Evolutionary conservation across 1,284 basidiomycete genomes (phyloP), one percentile per base, ranked within the genome.

Genomic region (Tausonia pullulans): DNA sequence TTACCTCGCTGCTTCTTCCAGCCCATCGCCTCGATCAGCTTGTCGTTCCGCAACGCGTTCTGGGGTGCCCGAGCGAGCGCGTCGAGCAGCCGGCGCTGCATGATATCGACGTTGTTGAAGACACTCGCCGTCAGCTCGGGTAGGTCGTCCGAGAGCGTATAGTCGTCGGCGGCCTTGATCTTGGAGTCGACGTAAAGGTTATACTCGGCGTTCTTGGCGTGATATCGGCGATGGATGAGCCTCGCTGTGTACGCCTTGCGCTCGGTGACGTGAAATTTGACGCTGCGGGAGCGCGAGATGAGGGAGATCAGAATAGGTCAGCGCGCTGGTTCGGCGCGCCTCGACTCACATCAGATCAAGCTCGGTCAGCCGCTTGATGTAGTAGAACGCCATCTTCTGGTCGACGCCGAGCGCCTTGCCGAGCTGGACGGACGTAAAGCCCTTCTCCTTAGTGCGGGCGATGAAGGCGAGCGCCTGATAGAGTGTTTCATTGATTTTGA

Each of bases 401-500:
- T 63, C 62, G 11, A 56, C 55, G 16, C 55, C 40, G 55, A 63
- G 55, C 11, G 51, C 54, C 27, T 55, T 48, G 13, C 55, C 57
- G 48, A 63, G 62, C 4, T 45, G 43, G 50, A 63, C 50, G 7
- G 62, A 40, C 14, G 55, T 55, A 3, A 63, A 16, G 8, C 62
- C 62, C 10, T 43, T 16, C 41, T 46, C 46, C 46, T 55, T 63
- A 5, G 62, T 58, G 13, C 43, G 45, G 14, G 62, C 55, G 48
- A 63, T 63, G 14, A 58, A 41, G n/a, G 44, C 58, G 14, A 63
- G 56, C 11, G 62, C 53, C 56, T 63, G 62, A 41, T 63, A 63
- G n/a, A 56, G 50, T 27, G 54, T 49, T 8, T 61, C 60, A 14
- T 40, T 41, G 39, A 61, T 61, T 44, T 61, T 61, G 41, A 50